A percentile compares a stretch with the other conserved stretches of the same genome.
phyloP scores from a whole-genome alignment of 306 rosid genomes.

The Notholithocarpus densiflorus region DNA sequence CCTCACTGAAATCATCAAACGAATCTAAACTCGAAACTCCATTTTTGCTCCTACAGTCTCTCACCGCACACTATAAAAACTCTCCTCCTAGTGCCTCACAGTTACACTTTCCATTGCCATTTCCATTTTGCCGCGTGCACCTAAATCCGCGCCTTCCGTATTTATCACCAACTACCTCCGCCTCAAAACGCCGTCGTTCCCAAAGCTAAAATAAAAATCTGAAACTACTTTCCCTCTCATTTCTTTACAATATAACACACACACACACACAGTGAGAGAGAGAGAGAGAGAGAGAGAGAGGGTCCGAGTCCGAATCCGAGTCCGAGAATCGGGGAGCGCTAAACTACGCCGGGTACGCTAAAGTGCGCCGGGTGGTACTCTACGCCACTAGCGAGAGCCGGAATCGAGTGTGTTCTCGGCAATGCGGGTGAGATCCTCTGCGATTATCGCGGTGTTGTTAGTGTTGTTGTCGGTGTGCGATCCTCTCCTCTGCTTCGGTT shows the following conservation, averaged over 20 bases:
- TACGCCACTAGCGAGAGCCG: not conserved
- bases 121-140: no score
- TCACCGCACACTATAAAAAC: no score
- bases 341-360: constrained; percentile 28
- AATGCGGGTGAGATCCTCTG: constrained; percentile 59
- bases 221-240: not conserved
- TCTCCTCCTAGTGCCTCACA: no score
- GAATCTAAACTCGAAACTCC: no score
- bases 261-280: not conserved
- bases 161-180: no score
- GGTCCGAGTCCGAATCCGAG: no score
- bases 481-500: constrained; percentile 34
- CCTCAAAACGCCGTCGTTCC: no score
- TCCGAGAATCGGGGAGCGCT: constrained; percentile 13
- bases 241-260: not conserved
- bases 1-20: no score
- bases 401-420: constrained; percentile 16
- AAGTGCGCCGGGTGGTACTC: constrained; percentile 26
- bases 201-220: not conserved
- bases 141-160: no score
- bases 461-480: constrained; percentile 29
- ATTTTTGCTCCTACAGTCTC: no score
- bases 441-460: constrained; percentile 32
- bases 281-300: no score
- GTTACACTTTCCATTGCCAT: no score